Base-by-base conservation (phyloP, 202 grass and related monocot species). In the Cymbopogon flexuosus region DNA sequence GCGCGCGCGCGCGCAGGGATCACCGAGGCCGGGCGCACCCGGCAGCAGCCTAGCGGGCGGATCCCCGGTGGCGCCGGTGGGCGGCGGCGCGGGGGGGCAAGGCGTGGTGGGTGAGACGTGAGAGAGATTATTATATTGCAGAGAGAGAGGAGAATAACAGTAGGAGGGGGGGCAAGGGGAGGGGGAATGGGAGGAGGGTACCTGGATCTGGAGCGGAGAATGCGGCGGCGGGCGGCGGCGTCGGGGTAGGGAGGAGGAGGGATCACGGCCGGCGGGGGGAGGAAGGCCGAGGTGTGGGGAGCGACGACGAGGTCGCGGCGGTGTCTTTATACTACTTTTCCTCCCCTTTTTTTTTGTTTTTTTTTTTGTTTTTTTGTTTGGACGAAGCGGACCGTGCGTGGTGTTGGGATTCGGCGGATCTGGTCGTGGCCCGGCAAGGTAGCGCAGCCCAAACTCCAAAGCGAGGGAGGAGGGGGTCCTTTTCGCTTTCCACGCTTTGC, bases 271-370 rank as follows among this genome's bases (percentile, higher is more conserved):
- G 16, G n/a, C n/a, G n/a, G n/a, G n/a, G n/a, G n/a, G n/a, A n/a
- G n/a, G n/a, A n/a, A n/a, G n/a, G n/a, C n/a, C n/a, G n/a, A n/a
- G n/a, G n/a, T 46, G 61, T 42, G 77, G 76, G 70, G 65, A 64
- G 76, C 54, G 76, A 29, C 70, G 86, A 70, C 81, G 70, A 81
- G 77, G 82, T 61, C 47, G 37, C 77, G 43, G 43, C 43, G 78
- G 78, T 40, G 37, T 9, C 70, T 85, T 85, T 85, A 73, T 89
- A 81, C 10, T 46, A 72, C 72, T 51, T 85, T 81, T 85, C 51
- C 23, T 80, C 9, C 41, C 1, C 0, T 24, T 18, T 65, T 6
- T 3, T 2, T 0, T 18, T 29, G 1, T 1, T 16, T 61, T 23
- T 10, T 86, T 49, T 39, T 4, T 75, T 33, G n/a, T n/a, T n/a